Base-by-base conservation (phyloP, 2,329 filamentous ascomycete genomes). In the Penicillium psychrosexuale region DNA sequence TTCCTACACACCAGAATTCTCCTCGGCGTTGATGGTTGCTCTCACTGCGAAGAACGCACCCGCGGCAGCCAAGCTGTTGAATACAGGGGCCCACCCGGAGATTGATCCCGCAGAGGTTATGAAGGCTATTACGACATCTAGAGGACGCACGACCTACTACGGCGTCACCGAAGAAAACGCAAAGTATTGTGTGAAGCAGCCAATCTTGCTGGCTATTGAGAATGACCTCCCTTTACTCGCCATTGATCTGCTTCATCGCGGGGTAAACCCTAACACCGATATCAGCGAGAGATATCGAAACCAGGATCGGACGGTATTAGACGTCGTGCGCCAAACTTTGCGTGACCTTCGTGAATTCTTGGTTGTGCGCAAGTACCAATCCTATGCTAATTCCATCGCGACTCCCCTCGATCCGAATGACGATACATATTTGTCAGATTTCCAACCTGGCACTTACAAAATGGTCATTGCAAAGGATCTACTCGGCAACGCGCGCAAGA, bases 191-290 rank as follows among this genome's bases (percentile, higher is more conserved):
- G 66, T 81, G 11, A 77, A 82, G 51, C 89, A 93, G 64, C 89
- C 90, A 0, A 73, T 94, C 13, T 77, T 91, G 9, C 55, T 79
- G 3, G 89, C 90, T 3, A 71, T 81, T 3, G 13, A 79, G 73
- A 66, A 70, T 8, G 80, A 83, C 63, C 55, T 85, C 64, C 71
- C 74, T n/a, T 73, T 77, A 0, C 66, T 85, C 6, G 84, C 83
- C 1, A 64, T 83, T 4, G 74, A 81, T 38, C 78, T 95, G 3
- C 68, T 95, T 1, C 74, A 82, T 15, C 75, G 75, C 15, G 89
- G 88, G 1, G 87, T 82, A 3, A 82, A 92, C 69, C 79, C 84
- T 0, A 89, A 89, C 58, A 78, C 79, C 0, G 63, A 90, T 37
- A 81, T 82, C 0, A 67, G 65, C 8, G 34, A 59, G 2, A 73